Evolutionary conservation across 75 land plant species (phyloP).

Genomic region (Pinus tabuliformis): DNA sequence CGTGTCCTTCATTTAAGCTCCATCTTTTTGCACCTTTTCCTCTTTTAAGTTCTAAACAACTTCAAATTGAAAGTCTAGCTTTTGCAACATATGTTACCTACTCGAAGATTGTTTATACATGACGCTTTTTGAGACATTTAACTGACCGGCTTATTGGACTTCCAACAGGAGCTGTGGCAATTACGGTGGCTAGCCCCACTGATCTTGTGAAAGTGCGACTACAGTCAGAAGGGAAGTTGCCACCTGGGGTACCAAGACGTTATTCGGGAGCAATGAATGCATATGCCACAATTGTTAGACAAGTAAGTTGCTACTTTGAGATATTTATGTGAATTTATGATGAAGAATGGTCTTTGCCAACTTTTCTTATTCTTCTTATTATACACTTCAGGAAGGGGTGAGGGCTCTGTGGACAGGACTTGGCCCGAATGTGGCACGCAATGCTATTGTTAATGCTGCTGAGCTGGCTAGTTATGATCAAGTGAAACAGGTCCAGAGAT

Average conservation of each 20-base stretch:
- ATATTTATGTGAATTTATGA: neutral
- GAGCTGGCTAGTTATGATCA: slow-evolving; percentile 99
- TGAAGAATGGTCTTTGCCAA: neutral
- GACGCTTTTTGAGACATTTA: neutral
- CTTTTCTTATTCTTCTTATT: slow-evolving; percentile 5
- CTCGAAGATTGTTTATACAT: neutral
- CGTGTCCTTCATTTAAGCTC: neutral
- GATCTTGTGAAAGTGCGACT: slow-evolving; percentile 98
- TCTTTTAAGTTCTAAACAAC: neutral
- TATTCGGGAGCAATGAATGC: slow-evolving; percentile 97
- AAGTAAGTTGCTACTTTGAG: slow-evolving; percentile 39
- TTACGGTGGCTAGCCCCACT: slow-evolving; percentile 94
- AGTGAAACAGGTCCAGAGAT: slow-evolving; percentile 82
- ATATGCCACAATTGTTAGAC: slow-evolving; percentile 85
- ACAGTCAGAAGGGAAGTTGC: slow-evolving; percentile 96
- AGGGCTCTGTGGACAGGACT: slow-evolving; percentile 92
- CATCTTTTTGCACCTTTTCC: neutral
- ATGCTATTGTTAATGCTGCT: slow-evolving; percentile 99
- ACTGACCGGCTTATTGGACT: neutral
- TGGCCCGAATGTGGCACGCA: slow-evolving; percentile 96
- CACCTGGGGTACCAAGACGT: slow-evolving; percentile 94
- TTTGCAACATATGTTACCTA: neutral
- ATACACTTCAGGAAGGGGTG: slow-evolving; percentile 78
- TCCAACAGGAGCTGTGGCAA: slow-evolving; percentile 75
- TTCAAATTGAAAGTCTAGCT: neutral